phyloP scores from a whole-genome alignment of 2,329 filamentous ascomycete species.

The Coniella vitis region DNA sequence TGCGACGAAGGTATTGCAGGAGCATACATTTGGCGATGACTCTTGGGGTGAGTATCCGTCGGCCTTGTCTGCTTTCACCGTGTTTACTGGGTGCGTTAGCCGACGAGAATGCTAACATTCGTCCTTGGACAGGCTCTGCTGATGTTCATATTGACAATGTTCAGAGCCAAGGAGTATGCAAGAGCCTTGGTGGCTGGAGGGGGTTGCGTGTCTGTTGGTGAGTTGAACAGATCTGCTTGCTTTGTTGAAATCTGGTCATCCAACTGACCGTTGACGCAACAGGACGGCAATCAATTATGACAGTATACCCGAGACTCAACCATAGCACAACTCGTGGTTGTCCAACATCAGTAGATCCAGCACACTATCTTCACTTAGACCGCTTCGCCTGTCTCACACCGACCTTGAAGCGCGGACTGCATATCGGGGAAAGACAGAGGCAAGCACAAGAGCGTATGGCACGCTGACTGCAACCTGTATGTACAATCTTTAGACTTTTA shows the following conservation, averaged over 20 bases:
- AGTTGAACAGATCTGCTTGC: slow-evolving; percentile 20
- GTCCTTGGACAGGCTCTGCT: slow-evolving; percentile 35
- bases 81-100: background rate
- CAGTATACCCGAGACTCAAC: slow-evolving; percentile 16
- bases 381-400: too few species aligned
- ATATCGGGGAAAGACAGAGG: too few species aligned
- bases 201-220: slow-evolving; percentile 56
- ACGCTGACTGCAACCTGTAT: background rate
- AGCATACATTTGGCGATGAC: slow-evolving; percentile 42
- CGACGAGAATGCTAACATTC: background rate
- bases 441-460: background rate
- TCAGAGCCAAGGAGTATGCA: slow-evolving; percentile 56
- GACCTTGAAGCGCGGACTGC: too few species aligned
- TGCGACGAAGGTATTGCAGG: slow-evolving; percentile 49
- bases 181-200: slow-evolving; percentile 49
- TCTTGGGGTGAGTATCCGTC: slow-evolving; percentile 34
- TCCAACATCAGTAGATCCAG: too few species aligned
- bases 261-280: slow-evolving; percentile 1
- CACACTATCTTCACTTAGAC: too few species aligned
- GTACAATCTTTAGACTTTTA: background rate
- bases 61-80: background rate
- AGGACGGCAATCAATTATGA: slow-evolving; percentile 19
- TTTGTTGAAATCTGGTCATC: background rate
- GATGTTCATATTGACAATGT: slow-evolving; percentile 57
- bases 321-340: slow-evolving; percentile 4